Evolutionary conservation across 1,284 basidiomycete genomes (phyloP).

Genomic region (Polyporus tsugae): DNA sequence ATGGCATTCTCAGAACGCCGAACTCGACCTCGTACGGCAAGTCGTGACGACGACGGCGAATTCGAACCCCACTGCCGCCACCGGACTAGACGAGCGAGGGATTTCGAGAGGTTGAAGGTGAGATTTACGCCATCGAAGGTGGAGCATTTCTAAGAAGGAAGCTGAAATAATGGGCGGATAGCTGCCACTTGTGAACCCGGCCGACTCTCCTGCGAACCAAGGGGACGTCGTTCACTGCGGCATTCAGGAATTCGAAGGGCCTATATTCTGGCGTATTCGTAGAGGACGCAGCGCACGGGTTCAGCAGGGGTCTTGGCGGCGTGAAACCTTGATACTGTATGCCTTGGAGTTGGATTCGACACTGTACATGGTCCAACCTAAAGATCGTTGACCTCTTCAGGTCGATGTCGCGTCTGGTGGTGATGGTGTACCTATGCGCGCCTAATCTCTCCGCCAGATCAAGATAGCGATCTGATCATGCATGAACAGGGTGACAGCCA

Average conservation of each 20-base stretch:
- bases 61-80: constrained; percentile 50
- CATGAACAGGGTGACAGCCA: background rate
- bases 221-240: constrained; percentile 64
- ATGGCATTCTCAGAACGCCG: constrained; percentile 55
- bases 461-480: background rate
- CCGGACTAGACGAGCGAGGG: constrained; percentile 56
- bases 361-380: no score
- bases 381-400: no score
- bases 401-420: no score
- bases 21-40: constrained; percentile 45
- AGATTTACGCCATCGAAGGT: constrained; percentile 19
- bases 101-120: constrained; percentile 65
- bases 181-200: constrained; percentile 61
- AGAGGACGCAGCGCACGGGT: constrained; percentile 42
- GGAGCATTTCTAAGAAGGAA: constrained; percentile 1
- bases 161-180: constrained; percentile 33
- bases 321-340: background rate
- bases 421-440: background rate
- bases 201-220: constrained; percentile 54
- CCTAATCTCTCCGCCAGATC: background rate
- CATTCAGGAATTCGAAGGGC: constrained; percentile 62
- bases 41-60: constrained; percentile 51
- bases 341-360: no score
- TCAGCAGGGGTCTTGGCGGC: constrained; percentile 27
- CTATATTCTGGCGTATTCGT: constrained; percentile 68